Evolutionary conservation across 257 asterid genomes (phyloP).

Genomic region (Striga asiatica): DNA sequence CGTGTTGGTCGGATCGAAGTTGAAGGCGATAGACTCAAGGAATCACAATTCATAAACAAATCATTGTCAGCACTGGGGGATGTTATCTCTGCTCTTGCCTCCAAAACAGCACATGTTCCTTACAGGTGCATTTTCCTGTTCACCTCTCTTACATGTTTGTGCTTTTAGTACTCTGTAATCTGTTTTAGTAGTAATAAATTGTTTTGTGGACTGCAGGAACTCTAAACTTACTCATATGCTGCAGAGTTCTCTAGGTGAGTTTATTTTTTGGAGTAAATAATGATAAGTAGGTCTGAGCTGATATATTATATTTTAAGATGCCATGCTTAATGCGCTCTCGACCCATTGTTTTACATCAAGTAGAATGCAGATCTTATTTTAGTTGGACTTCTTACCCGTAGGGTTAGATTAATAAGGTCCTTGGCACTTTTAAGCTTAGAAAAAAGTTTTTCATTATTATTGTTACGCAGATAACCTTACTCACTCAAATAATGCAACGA

Average conservation of each 20-base stretch:
- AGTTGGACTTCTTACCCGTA: too few relatives aligned
- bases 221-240: conserved; percentile 97
- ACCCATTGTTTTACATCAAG: too few relatives aligned
- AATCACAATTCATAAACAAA: conserved; percentile 88
- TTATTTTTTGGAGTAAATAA: background rate
- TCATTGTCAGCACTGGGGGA: conserved; percentile 94
- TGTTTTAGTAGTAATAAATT: background rate
- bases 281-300: background rate
- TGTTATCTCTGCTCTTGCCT: conserved; percentile 90
- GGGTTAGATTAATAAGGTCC: too few relatives aligned
- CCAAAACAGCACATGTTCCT: conserved; percentile 66
- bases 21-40: conserved; percentile 92
- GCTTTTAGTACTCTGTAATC: background rate
- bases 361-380: too few relatives aligned
- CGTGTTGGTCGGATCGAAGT: conserved; percentile 86
- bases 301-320: background rate
- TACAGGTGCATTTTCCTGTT: conserved; percentile 46
- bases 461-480: too few relatives aligned
- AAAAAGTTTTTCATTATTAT: too few relatives aligned
- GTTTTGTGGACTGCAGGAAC: conserved; percentile 50
- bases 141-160: background rate
- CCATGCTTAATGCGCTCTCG: background rate
- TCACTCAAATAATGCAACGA: too few relatives aligned
- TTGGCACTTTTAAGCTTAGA: too few relatives aligned
- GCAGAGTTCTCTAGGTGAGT: conserved; percentile 86